A percentile compares a stretch with the other conserved stretches of the same genome.
Conservation (phyloP, 495 filamentous ascomycete genomes). For the Hyaloscypha finlandica region DNA sequence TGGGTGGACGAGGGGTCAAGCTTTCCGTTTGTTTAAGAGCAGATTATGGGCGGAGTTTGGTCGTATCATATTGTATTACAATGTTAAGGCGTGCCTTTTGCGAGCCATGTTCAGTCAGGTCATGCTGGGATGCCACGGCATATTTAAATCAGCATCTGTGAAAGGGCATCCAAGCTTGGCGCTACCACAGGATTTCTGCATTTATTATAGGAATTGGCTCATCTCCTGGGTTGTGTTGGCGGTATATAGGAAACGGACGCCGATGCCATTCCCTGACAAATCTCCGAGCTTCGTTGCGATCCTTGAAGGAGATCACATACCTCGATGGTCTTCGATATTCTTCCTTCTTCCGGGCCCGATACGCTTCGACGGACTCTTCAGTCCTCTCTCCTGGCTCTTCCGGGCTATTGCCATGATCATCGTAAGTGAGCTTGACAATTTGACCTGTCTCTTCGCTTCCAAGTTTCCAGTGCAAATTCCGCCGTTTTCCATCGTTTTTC, state of each 20-base stretch:
- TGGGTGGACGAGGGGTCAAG: conserved; percentile 10
- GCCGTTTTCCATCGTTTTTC: conserved; percentile 43
- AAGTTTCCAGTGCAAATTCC: conserved; percentile 46
- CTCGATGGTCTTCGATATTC: conserved; percentile 28
- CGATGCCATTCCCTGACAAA: conserved; percentile 60
- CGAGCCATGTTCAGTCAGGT: conserved; percentile 1
- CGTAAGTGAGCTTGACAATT: not conserved
- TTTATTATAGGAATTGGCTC: conserved; percentile 39
- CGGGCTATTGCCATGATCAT: not conserved
- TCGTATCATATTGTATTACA: conserved; percentile 34
- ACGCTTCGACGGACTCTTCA: not conserved
- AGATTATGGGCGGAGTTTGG: conserved; percentile 36
- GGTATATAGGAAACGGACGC: conserved; percentile 39
- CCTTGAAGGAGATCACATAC: conserved; percentile 52
- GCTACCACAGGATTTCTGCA: conserved; percentile 51
- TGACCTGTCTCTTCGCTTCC: conserved; percentile 1
- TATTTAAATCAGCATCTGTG: not conserved
- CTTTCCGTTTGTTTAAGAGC: conserved; percentile 31
- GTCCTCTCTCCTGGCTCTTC: not conserved
- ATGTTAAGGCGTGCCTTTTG: conserved; percentile 23
- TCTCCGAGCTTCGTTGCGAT: conserved; percentile 51
- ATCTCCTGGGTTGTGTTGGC: conserved; percentile 28
- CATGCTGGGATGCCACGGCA: not conserved
- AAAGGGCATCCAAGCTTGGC: conserved; percentile 6
- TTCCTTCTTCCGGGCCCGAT: not conserved